Evolutionary conservation across 2,329 filamentous ascomycete genomes (phyloP).

Genomic region (Aspergillus udagawae): DNA sequence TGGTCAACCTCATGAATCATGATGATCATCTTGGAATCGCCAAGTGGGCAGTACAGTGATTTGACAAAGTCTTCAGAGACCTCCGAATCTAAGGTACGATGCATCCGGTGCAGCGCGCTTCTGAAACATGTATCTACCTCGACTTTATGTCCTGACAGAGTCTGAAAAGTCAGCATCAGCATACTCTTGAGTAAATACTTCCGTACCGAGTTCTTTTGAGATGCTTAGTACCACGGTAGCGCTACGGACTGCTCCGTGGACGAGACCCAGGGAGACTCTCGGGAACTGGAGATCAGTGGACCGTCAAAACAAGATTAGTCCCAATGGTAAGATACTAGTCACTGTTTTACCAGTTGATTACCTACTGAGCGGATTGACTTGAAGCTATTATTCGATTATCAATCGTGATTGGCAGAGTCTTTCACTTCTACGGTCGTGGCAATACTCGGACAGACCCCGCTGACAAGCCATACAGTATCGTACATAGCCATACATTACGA

Average conservation of each 20-base stretch:
- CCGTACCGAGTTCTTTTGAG: neutral
- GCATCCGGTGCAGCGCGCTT: neutral
- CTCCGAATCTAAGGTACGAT: neutral
- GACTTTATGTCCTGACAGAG: neutral
- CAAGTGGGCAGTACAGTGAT: neutral
- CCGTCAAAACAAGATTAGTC: constrained; percentile 16
- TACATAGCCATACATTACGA: neutral
- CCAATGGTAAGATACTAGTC: constrained; percentile 7
- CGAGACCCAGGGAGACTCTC: constrained; percentile 17
- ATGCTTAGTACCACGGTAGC: constrained; percentile 15
- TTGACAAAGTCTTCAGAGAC: neutral
- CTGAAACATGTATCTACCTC: neutral
- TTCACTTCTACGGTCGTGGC: neutral
- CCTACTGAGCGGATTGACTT: neutral
- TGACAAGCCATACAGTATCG: neutral
- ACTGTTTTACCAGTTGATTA: constrained; percentile 7
- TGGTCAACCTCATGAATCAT: constrained; percentile 10
- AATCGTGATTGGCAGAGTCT: constrained; percentile 16
- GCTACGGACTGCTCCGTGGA: constrained; percentile 15
- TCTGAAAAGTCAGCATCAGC: neutral
- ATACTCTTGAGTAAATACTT: neutral
- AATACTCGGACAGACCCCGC: constrained; percentile 12
- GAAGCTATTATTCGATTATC: neutral
- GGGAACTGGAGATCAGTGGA: constrained; percentile 23
- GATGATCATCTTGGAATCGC: constrained; percentile 11